These are phyloP conservation scores for Eucalyptus shirleyi DNA, from an alignment of 345 rosid species.

Conservation along the genomic window DNA sequence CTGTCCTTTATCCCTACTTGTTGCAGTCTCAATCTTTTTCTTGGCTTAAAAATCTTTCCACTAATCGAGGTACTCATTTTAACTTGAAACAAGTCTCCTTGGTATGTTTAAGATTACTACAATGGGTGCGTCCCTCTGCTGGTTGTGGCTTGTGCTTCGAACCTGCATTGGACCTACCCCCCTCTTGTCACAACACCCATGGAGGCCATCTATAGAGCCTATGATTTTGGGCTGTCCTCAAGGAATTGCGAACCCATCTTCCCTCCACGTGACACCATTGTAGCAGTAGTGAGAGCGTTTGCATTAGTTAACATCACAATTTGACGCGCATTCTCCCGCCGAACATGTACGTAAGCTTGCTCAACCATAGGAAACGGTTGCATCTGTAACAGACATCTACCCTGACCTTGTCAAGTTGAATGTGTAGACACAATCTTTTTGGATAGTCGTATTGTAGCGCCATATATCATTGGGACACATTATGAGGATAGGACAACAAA, in stretches of 20 bases:
- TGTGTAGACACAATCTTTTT: not conserved
- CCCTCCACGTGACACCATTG: not conserved
- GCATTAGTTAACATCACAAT: not conserved
- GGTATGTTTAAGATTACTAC: not conserved
- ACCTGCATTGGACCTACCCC: not conserved
- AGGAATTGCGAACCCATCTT: not conserved
- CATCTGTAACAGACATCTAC: not conserved
- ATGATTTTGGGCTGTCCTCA: not conserved
- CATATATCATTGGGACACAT: not conserved
- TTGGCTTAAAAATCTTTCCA: not conserved
- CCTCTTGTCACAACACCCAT: not conserved
- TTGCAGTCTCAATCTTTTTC: not conserved
- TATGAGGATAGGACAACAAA: not conserved
- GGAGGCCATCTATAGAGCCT: not conserved
- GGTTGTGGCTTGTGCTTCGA: not conserved
- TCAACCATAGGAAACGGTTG: not conserved
- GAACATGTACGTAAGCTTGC: not conserved
- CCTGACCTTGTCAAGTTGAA: not conserved
- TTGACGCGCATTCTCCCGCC: not conserved
- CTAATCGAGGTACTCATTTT: not conserved
- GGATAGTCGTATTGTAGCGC: not conserved
- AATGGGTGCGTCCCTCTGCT: not conserved
- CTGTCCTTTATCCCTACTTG: not conserved
- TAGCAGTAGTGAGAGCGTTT: rapidly evolving
- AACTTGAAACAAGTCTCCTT: not conserved